Base-by-base conservation (phyloP, 352 stramenopile species). In the Lagenidium sp. region DNA sequence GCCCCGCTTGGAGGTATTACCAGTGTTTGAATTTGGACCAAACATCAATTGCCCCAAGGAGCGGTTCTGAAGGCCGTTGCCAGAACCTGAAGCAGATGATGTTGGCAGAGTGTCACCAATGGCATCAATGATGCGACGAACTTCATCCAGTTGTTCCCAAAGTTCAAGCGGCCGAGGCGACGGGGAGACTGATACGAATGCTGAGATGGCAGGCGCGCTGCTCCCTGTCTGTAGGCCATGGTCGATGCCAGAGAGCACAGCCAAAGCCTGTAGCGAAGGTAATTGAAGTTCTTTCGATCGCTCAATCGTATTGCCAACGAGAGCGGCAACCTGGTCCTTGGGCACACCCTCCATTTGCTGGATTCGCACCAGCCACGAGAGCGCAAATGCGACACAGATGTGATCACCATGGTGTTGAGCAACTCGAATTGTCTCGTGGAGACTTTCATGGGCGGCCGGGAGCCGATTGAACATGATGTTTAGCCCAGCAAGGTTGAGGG, bases 321-420 rank as follows among this genome's bases (percentile, higher is more conserved):
- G 49, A 7, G 56, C 57, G 3, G 75, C 19, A 3, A 85, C 67
- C 41, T 64, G 49, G 15, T 64, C 60, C 37, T 78, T 77, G 18
- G 75, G 55, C 24, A 71, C 76, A 0, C 89, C 79, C 3, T 68
- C 57, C 23, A 69, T 65, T 40, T 74, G 63, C 25, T 82, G 68
- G n/a, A 87, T 61, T 2, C 69, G 65, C 41, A 88, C 66, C 29
- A 94, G 68, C 87, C 89, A 97, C 19, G 74, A 80, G 3, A 97
- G 64, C 26, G 90, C 84, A 62, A 97, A 97, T 3, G 82, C 85
- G 15, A 97, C 89, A 47, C 89, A 97, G 2, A 94, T 67, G 41
- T 91, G 74, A 61, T 97, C 90, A 21, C 85, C 82, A 36, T 95
- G 78, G 48, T 97, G 85, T 46, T 98, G 90, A 6, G 87, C 87